phyloP scores from a whole-genome alignment of 1,139 yeast genomes.

The Geotrichum phurueaensis region DNA sequence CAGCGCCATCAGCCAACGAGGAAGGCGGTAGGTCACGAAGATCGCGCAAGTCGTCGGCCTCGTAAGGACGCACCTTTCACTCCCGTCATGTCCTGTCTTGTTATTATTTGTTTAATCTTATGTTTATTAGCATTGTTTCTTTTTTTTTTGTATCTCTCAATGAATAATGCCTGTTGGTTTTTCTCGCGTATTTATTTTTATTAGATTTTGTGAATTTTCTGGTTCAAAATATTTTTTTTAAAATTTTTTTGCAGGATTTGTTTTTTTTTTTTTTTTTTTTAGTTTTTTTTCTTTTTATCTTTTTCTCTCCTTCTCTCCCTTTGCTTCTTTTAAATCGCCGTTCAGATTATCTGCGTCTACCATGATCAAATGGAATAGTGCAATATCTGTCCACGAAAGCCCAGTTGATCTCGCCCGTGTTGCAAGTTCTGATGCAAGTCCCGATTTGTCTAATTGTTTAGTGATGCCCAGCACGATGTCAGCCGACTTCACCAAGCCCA shows the following conservation, averaged over 20 bases:
- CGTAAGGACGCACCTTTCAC: background rate
- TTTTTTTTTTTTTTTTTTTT: background rate
- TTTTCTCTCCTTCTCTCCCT: background rate
- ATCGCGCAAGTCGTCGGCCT: constrained; percentile 4
- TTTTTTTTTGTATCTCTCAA: background rate
- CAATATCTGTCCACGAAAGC: background rate
- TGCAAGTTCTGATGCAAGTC: background rate
- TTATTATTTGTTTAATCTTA: background rate
- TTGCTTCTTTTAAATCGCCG: background rate
- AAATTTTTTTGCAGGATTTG: background rate
- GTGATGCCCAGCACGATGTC: background rate
- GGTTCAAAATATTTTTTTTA: background rate
- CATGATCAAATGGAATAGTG: constrained; percentile 2
- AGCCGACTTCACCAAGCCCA: background rate
- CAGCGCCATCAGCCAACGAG: constrained; percentile 1
- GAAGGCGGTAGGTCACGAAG: constrained; percentile 6
- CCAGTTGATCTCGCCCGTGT: background rate
- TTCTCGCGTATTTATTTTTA: background rate
- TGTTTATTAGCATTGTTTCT: background rate
- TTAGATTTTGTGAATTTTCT: background rate
- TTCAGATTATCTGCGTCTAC: background rate
- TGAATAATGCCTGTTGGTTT: background rate
- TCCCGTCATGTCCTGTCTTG: background rate
- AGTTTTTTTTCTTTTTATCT: background rate
- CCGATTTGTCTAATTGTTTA: background rate